Percentiles rank a stretch among this genome's conserved stretches.
phyloP scores from a whole-genome alignment of 2,329 filamentous ascomycete genomes.

The Cercospora berteroae region DNA sequence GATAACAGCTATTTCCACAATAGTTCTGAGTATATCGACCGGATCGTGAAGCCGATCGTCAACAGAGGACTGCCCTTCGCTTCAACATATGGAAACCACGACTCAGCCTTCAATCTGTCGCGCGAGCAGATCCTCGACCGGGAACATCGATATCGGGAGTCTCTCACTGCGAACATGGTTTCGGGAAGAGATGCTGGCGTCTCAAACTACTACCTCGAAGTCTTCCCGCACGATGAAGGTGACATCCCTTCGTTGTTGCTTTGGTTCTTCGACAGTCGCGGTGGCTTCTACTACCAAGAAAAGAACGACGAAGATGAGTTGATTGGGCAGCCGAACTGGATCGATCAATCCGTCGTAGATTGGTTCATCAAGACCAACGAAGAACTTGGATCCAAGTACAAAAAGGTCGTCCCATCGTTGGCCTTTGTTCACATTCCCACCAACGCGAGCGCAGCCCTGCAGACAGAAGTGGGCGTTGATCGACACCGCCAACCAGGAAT shows the following conservation, averaged over 20 bases:
- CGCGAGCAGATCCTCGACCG: slow-evolving; percentile 44
- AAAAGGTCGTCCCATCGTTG: slow-evolving; percentile 46
- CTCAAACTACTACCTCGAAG: slow-evolving; percentile 56
- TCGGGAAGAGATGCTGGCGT: slow-evolving; percentile 42
- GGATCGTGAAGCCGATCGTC: slow-evolving; percentile 59
- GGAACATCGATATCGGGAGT: slow-evolving; percentile 41
- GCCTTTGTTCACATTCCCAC: slow-evolving; percentile 58
- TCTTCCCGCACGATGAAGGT: slow-evolving; percentile 49
- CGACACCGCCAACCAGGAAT: slow-evolving; percentile 47
- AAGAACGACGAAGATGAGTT: slow-evolving; percentile 34
- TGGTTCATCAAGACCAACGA: slow-evolving; percentile 46
- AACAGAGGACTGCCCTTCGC: slow-evolving; percentile 59
- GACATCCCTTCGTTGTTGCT: slow-evolving; percentile 51
- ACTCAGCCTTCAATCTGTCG: slow-evolving; percentile 59
- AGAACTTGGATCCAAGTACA: slow-evolving; percentile 19
- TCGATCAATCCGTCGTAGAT: slow-evolving; percentile 44
- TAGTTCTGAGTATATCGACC: slow-evolving; percentile 57
- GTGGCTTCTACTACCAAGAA: slow-evolving; percentile 55
- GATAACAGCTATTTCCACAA: slow-evolving; percentile 60
- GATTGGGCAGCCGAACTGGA: slow-evolving; percentile 45
- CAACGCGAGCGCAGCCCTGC: slow-evolving; percentile 44
- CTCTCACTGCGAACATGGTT: slow-evolving; percentile 48
- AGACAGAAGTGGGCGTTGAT: slow-evolving; percentile 43
- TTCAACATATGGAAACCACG: slow-evolving; percentile 70
- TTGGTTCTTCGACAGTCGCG: slow-evolving; percentile 69